Conservation (phyloP, 192 early-diverging fungal species). For the Piromyces finnis region DNA sequence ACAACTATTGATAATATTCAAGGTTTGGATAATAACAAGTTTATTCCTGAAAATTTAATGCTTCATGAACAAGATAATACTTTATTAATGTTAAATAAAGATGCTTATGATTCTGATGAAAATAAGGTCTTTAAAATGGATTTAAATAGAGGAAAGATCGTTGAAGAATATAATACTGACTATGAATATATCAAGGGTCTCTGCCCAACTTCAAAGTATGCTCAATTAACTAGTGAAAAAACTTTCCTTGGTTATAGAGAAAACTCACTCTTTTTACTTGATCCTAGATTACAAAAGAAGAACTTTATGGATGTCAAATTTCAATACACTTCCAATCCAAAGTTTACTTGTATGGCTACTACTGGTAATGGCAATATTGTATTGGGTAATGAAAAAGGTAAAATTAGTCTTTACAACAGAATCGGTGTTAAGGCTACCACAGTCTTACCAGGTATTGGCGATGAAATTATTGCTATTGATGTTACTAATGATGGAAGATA, state of each 20-base stretch:
- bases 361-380: slow-evolving; percentile 64
- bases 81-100: slow-evolving; percentile 24
- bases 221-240: slow-evolving; percentile 51
- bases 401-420: slow-evolving; percentile 68
- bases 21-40: slow-evolving; percentile 28
- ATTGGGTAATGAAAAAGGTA: slow-evolving; percentile 67
- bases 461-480: slow-evolving; percentile 77
- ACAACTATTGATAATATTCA: slow-evolving; percentile 64
- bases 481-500: slow-evolving; percentile 70
- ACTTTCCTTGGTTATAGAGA: slow-evolving; percentile 68
- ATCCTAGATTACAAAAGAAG: slow-evolving; percentile 57
- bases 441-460: slow-evolving; percentile 64
- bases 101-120: slow-evolving; percentile 55
- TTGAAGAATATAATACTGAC: slow-evolving; percentile 82
- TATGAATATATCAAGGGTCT: slow-evolving; percentile 46
- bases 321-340: slow-evolving; percentile 46
- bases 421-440: slow-evolving; percentile 73
- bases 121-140: slow-evolving; percentile 78
- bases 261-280: slow-evolving; percentile 71
- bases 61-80: slow-evolving; percentile 66
- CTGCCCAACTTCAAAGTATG: slow-evolving; percentile 58
- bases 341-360: slow-evolving; percentile 56
- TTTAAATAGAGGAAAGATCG: slow-evolving; percentile 73
- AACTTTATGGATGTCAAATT: slow-evolving; percentile 52
- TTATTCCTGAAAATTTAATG: slow-evolving; percentile 61